phyloP scores from a whole-genome alignment of 2,329 filamentous ascomycete species.

The Basipetospora chlamydospora region DNA sequence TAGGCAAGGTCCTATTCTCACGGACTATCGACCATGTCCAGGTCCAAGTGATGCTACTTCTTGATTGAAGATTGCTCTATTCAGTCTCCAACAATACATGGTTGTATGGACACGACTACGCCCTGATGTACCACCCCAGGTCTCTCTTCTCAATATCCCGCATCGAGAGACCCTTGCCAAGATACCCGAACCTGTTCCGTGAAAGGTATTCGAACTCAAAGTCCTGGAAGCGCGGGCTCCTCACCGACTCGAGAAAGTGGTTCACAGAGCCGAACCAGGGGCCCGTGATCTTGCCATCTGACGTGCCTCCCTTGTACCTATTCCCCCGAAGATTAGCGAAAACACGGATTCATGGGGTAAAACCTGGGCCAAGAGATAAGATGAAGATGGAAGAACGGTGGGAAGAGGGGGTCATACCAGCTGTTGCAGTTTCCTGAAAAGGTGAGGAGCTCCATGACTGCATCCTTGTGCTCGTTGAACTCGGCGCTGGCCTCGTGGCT shows the following conservation, averaged over 20 bases:
- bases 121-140: conserved; percentile 4
- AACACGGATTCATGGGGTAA: too few species aligned
- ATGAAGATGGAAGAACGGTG: conserved; percentile 29
- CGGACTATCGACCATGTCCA: too few species aligned
- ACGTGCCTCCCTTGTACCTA: conserved; percentile 19
- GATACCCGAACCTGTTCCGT: not conserved
- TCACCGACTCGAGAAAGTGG: conserved; percentile 26
- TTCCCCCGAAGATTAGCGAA: conserved; percentile 36
- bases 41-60: too few species aligned
- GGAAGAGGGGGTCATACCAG: conserved; percentile 27
- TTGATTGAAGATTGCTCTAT: too few species aligned
- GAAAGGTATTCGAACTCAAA: conserved; percentile 12
- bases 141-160: conserved; percentile 1
- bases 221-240: conserved; percentile 30
- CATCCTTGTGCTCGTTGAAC: conserved; percentile 15
- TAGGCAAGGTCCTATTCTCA: too few species aligned
- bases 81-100: too few species aligned
- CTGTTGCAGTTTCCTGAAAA: conserved; percentile 4
- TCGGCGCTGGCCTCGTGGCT: conserved; percentile 18
- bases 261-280: conserved; percentile 30
- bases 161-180: conserved; percentile 1
- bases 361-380: too few species aligned
- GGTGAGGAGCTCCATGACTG: conserved; percentile 3
- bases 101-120: too few species aligned
- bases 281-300: conserved; percentile 19